Base-by-base conservation (phyloP, 176 grass and related monocot genomes). In the Zea mays region DNA sequence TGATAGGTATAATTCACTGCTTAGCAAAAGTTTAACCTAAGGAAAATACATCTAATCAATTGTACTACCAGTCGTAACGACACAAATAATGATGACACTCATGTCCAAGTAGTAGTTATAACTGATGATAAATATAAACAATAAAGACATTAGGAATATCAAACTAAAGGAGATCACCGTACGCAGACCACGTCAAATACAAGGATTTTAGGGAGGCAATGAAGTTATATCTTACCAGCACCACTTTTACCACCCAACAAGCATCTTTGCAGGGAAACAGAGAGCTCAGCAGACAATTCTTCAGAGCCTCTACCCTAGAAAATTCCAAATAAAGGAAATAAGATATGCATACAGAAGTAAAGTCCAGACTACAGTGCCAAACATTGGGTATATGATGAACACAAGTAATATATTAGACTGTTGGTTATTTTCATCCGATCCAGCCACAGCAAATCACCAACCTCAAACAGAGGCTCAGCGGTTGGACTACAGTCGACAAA, bases 201-300 rank as follows among this genome's bases (percentile, higher is more conserved):
- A 77, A 8, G 73, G 44, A 51, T 33, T 20, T 54, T 65, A 49
- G 38, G 15, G 43, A 46, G 44, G 8, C 44, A 67, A 72, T 13
- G 36, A 40, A 75, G 56, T 16, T 77, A 63, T 67, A 62, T 8
- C 9, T 86, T 79, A 97, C 94, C 94, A 93, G 86, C 88, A 16
- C 90, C 90, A 8, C 83, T 97, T 87, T 84, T 97, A 62, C 94
- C 88, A 76, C 94, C 94, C 33, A 97, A 77, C 71, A 97, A 87
- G 79, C 94, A 97, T 91, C 81, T 87, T 81, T 97, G 88, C 46
- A 93, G 86, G 27, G 84, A 81, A 75, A 87, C 81, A 67, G 90
- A 91, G 55, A 97, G 86, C 47, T 97, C 94, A 39, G 81, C 21
- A n/a, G 94, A 97, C 43, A 93, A 85, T 69, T 91, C 94, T 87